Percentiles rank a stretch among this genome's conserved stretches.
Evolutionary conservation across 129 eudicot species (phyloP).

Genomic region (Silybum marianum): DNA sequence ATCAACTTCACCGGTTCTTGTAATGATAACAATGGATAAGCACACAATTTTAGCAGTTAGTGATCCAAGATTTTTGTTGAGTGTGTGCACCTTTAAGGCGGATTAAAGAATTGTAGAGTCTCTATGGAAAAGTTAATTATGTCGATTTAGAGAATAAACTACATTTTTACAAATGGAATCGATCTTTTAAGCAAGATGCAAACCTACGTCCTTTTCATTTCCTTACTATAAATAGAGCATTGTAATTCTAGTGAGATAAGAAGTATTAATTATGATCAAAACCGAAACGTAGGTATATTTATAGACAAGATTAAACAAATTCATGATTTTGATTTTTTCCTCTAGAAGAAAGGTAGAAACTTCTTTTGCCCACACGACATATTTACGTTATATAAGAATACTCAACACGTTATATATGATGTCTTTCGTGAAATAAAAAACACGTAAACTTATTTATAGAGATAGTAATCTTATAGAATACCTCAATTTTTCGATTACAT

Average conservation of each 20-base stretch:
- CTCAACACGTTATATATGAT: constrained; percentile 14
- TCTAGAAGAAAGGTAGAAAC: background rate
- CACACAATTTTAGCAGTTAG: no score
- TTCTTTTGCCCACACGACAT: constrained; percentile 4
- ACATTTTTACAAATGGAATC: background rate
- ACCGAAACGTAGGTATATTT: no score
- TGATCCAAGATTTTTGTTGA: no score
- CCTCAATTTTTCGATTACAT: constrained; percentile 9
- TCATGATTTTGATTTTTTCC: background rate
- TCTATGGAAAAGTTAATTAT: background rate
- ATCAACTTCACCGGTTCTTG: no score
- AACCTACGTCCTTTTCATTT: no score
- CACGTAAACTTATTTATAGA: constrained; percentile 27
- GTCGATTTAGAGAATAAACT: background rate
- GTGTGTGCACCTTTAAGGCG: no score
- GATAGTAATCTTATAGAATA: constrained; percentile 26
- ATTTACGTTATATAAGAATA: constrained; percentile 14
- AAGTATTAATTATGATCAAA: no score
- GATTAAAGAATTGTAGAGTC: background rate
- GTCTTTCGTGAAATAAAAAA: constrained; percentile 10
- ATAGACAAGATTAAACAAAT: background rate
- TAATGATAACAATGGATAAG: no score
- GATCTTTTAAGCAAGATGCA: background rate
- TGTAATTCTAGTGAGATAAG: no score
- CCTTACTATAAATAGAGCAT: no score